These are phyloP conservation scores for Pestalotiopsis sp. DNA, from an alignment of 2,329 filamentous ascomycete species.

Conservation along the genomic window DNA sequence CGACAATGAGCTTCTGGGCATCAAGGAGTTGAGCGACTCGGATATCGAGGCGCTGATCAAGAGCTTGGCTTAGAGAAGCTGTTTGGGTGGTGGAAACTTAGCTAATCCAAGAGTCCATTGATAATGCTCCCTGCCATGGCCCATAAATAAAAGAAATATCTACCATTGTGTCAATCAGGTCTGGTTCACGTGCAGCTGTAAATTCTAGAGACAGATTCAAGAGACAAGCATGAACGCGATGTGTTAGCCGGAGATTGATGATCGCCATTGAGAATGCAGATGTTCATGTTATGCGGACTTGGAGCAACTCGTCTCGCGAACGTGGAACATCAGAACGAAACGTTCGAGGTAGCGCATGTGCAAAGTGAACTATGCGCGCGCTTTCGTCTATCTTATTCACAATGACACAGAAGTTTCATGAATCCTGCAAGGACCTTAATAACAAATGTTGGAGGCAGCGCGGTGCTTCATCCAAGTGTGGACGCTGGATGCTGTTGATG, in stretches of 20 bases:
- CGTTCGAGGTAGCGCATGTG: too few species aligned
- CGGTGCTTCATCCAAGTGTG: too few species aligned
- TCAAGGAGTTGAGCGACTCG: conserved; percentile 33
- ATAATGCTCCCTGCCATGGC: not conserved
- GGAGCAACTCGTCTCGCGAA: too few species aligned
- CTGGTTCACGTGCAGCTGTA: not conserved
- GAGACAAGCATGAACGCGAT: not conserved
- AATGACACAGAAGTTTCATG: too few species aligned
- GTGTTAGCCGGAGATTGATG: not conserved
- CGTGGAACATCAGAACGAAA: too few species aligned
- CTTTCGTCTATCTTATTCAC: too few species aligned
- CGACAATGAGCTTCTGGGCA: conserved; percentile 41
- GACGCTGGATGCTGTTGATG: too few species aligned
- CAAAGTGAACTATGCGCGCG: too few species aligned
- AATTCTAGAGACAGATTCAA: not conserved
- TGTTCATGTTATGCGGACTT: not conserved
- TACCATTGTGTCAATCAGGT: not conserved
- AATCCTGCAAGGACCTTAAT: too few species aligned
- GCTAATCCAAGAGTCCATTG: not conserved
- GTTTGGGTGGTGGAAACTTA: not conserved
- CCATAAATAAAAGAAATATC: not conserved
- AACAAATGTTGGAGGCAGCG: too few species aligned
- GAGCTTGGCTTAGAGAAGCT: conserved; percentile 13
- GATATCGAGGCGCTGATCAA: conserved; percentile 33
- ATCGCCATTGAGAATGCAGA: not conserved